phyloP scores from a whole-genome alignment of 2,329 filamentous ascomycete genomes.

The Stemphylium beticola region DNA sequence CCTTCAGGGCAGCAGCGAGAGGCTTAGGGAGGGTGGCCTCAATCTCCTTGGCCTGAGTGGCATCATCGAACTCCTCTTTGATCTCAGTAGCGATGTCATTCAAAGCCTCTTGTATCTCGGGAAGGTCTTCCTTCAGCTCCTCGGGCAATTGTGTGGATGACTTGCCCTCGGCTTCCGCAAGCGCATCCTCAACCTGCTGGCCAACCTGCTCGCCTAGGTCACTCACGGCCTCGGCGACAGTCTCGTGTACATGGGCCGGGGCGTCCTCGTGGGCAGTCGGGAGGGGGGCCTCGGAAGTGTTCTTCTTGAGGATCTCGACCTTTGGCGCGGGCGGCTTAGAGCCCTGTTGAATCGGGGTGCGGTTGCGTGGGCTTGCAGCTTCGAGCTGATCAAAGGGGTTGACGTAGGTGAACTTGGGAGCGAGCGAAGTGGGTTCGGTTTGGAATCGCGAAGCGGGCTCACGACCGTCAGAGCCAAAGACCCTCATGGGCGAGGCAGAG shows the following conservation, averaged over 20 bases:
- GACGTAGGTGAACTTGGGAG: constrained; percentile 69
- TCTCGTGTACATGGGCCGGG: constrained; percentile 57
- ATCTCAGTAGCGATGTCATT: constrained; percentile 56
- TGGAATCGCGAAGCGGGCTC: constrained; percentile 42
- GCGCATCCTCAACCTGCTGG: constrained; percentile 68
- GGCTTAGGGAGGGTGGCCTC: constrained; percentile 61
- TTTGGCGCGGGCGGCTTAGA: constrained; percentile 39
- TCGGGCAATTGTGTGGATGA: constrained; percentile 54
- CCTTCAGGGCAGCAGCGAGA: constrained; percentile 63
- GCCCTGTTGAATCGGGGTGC: constrained; percentile 38
- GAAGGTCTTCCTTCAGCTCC: constrained; percentile 38
- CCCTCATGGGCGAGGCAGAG: constrained; percentile 36
- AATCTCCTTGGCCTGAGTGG: constrained; percentile 60
- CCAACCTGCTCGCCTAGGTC: constrained; percentile 67
- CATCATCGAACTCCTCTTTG: constrained; percentile 58
- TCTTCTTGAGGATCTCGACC: constrained; percentile 55
- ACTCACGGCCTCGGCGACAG: constrained; percentile 72
- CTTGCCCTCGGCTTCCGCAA: constrained; percentile 56
- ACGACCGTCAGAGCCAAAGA: constrained; percentile 52
- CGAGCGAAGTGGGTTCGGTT: constrained; percentile 35
- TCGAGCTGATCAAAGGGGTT: constrained; percentile 75
- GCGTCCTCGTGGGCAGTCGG: constrained; percentile 24
- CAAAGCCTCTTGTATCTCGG: constrained; percentile 60
- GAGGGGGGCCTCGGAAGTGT: constrained; percentile 48
- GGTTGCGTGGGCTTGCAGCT: constrained; percentile 68